Evolutionary conservation across 441 rosid species (phyloP), one percentile per base, ranked within the genome.

Genomic region (Syzygium syzygioides): DNA sequence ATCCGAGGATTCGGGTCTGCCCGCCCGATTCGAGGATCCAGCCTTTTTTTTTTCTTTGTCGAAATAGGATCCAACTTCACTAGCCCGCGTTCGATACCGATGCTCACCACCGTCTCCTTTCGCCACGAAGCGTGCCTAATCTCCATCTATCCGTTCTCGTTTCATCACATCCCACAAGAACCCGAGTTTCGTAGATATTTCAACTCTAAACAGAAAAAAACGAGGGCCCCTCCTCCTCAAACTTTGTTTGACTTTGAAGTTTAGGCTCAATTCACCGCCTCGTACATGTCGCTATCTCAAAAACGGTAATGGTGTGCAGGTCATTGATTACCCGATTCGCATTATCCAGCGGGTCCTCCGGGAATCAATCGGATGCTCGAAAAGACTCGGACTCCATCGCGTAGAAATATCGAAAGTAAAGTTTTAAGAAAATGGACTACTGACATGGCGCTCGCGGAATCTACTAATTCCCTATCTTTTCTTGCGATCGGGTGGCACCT

Each of bases 401-500:
- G 9, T 20, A 20, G 4, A 20, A 37, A 7, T 14, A 30, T 28
- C 9, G 34, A 6, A 15, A 30, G 14, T 5, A n/a, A n/a, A 14
- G 18, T 7, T 14, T 23, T 3, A 3, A 6, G 4, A 3, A 30
- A 64, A 2, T 0, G 3, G 71, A n/a, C 7, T 15, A 15, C 7
- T 1, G 71, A 71, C 83, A 37, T 6, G n/a, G 50, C n/a, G 50
- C n/a, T 37, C 83, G 17, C 23, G n/a, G 14, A 45, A 20, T 13
- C 79, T 37, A 25, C 80, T 5, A 37, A 20, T 71, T 14, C 50
- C 80, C 80, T 50, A 14, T 71, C 52, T 5, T 37, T 20, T 71
- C 83, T 37, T 12, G 52, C 26, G 4, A 71, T 71, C 9, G 83
- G 50, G 50, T 71, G 83, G 83, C 50, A 71, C 83, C 83, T 20